phyloP scores from a whole-genome alignment of 78 protist species.

The Dictyostelium brefeldianum region DNA sequence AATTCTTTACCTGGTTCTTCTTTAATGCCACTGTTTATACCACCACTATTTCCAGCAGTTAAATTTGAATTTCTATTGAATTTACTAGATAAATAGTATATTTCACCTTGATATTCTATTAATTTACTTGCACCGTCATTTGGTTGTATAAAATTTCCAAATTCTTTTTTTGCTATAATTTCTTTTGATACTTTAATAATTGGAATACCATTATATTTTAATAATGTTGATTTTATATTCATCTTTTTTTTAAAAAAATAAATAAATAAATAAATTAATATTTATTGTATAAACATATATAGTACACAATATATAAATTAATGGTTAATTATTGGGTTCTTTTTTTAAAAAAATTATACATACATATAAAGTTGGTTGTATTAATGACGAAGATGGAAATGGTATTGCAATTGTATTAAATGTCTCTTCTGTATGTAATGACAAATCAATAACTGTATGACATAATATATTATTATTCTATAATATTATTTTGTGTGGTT shows the following conservation, averaged over 20 bases:
- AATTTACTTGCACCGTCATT: conserved; percentile 44
- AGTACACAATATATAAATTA: too few species aligned
- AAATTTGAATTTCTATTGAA: not conserved
- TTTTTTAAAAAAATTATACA: not conserved
- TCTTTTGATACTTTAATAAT: conserved; percentile 21
- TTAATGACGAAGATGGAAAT: conserved; percentile 50
- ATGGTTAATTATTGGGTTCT: too few species aligned
- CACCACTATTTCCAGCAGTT: not conserved
- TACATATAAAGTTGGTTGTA: conserved; percentile 66
- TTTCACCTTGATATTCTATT: conserved; percentile 53
- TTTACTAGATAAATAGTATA: conserved; percentile 1
- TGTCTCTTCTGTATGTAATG: conserved; percentile 60
- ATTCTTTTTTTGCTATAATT: conserved; percentile 14
- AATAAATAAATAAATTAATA: not conserved
- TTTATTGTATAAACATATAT: not conserved
- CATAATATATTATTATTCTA: conserved; percentile 28
- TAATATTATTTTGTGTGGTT: not conserved
- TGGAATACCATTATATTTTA: conserved; percentile 51
- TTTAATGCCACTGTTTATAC: not conserved
- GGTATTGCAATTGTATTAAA: conserved; percentile 3
- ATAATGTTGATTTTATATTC: conserved; percentile 38
- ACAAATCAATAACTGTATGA: conserved; percentile 34
- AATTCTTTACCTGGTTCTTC: not conserved
- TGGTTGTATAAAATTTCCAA: not conserved
- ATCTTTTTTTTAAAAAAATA: conserved; percentile 6